These are phyloP conservation scores for Starmerella scarabaei DNA, from an alignment of 805 yeast genomes.

Conservation along the genomic window DNA sequence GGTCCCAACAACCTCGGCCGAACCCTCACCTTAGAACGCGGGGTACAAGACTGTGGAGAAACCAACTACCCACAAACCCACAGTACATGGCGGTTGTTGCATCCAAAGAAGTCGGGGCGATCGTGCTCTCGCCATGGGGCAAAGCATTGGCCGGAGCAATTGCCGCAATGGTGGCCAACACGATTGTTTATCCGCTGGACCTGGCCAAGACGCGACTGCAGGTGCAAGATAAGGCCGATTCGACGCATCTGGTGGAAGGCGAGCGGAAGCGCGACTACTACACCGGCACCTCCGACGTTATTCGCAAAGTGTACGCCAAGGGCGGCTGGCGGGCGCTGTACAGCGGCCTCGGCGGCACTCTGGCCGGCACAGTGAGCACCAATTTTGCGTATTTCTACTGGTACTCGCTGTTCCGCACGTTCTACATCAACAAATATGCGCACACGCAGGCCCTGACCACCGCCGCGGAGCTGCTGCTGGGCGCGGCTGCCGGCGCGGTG, in stretches of 20 bases:
- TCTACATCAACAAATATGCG: slow-evolving; percentile 36
- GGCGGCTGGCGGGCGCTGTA: slow-evolving; percentile 61
- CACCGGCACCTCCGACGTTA: slow-evolving; percentile 48
- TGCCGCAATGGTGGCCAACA: slow-evolving; percentile 68
- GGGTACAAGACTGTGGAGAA: no score
- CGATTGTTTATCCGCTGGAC: slow-evolving; percentile 70
- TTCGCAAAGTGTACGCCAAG: slow-evolving; percentile 39
- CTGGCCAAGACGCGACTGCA: slow-evolving; percentile 65
- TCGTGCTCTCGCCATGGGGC: slow-evolving; percentile 44
- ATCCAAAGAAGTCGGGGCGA: slow-evolving; percentile 11
- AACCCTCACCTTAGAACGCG: no score
- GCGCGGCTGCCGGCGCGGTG: slow-evolving; percentile 70
- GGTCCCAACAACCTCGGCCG: no score
- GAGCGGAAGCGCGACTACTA: slow-evolving; percentile 28
- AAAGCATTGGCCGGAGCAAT: slow-evolving; percentile 72
- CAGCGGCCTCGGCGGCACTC: slow-evolving; percentile 54
- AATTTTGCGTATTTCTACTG: slow-evolving; percentile 78
- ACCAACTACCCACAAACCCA: no score
- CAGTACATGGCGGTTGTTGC: slow-evolving; percentile 12
- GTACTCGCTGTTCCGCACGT: slow-evolving; percentile 59
- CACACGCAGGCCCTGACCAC: slow-evolving; percentile 33
- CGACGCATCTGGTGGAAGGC: background rate
- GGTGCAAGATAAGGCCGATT: slow-evolving; percentile 36
- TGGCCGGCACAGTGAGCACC: slow-evolving; percentile 61
- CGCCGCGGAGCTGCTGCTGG: slow-evolving; percentile 54